Evolutionary conservation across 2,329 filamentous ascomycete genomes (phyloP).

Genomic region (Arthrobotrys musiformis): DNA sequence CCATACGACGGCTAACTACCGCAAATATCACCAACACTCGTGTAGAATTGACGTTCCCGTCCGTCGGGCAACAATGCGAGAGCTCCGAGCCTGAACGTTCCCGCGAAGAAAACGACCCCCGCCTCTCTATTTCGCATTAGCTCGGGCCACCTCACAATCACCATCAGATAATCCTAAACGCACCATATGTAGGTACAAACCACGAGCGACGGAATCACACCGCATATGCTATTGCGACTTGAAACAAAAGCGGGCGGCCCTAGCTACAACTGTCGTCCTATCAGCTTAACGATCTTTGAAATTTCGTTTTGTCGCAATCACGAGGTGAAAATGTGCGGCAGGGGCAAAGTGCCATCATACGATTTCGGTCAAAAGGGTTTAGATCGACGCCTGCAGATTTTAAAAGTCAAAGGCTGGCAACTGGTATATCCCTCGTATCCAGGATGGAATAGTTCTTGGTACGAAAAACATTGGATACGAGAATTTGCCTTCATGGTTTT

Average conservation of each 20-base stretch:
- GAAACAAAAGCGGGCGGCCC: slow-evolving; percentile 5
- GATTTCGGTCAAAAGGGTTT: slow-evolving; percentile 1
- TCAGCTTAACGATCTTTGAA: background rate
- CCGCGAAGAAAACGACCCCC: background rate
- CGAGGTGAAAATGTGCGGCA: background rate
- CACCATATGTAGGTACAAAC: background rate
- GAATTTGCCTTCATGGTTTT: too few species aligned
- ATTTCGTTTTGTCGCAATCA: background rate
- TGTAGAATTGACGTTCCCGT: background rate
- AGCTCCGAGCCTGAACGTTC: background rate
- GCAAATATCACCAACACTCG: too few species aligned
- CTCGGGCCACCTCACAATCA: background rate
- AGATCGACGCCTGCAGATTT: slow-evolving; percentile 20
- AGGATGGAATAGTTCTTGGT: background rate
- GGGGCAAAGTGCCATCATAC: background rate
- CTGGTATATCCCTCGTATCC: background rate
- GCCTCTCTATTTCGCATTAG: background rate
- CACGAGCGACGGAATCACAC: background rate
- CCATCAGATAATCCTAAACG: background rate
- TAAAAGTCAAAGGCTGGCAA: slow-evolving; percentile 26
- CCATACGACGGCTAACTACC: too few species aligned
- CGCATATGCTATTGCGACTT: background rate
- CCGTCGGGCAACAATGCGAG: background rate
- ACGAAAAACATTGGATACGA: background rate
- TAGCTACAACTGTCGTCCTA: background rate